Percentiles rank a stretch among this genome's conserved stretches.
phyloP scores from a whole-genome alignment of 139 green algal genomes.

The Yamagishiella unicocca region DNA sequence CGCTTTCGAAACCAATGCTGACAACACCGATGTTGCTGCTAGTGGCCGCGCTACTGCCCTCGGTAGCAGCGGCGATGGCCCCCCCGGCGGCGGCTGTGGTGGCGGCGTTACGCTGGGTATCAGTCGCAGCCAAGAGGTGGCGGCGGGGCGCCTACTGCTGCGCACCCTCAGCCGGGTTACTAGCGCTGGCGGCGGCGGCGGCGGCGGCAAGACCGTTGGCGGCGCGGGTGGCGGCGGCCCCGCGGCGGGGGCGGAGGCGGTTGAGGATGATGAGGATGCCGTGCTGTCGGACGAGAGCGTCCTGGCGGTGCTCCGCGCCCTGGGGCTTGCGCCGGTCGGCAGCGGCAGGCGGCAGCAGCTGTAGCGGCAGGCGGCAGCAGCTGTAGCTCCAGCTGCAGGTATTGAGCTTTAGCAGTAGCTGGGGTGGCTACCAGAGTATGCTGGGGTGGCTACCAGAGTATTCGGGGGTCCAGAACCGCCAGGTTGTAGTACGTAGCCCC shows the following conservation, averaged over 20 bases:
- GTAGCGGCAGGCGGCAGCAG: background rate
- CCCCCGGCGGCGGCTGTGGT: background rate
- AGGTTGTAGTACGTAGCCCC: no score
- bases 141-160: background rate
- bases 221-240: background rate
- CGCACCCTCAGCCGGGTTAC: background rate
- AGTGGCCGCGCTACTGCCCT: no score
- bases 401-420: background rate
- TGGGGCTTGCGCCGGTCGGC: slow-evolving; percentile 23
- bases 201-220: background rate
- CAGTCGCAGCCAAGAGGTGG: background rate
- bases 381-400: background rate
- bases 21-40: no score
- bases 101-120: background rate
- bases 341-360: background rate
- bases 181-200: background rate
- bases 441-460: no score
- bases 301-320: background rate
- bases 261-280: background rate
- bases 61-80: no score
- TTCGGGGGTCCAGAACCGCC: no score
- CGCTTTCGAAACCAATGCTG: no score
- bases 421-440: no score
- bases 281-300: slow-evolving; percentile 26
- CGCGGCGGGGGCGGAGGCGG: background rate